Evolutionary conservation across 768 basidiomycete genomes (phyloP).

Genomic region (Tylopilus sp.): DNA sequence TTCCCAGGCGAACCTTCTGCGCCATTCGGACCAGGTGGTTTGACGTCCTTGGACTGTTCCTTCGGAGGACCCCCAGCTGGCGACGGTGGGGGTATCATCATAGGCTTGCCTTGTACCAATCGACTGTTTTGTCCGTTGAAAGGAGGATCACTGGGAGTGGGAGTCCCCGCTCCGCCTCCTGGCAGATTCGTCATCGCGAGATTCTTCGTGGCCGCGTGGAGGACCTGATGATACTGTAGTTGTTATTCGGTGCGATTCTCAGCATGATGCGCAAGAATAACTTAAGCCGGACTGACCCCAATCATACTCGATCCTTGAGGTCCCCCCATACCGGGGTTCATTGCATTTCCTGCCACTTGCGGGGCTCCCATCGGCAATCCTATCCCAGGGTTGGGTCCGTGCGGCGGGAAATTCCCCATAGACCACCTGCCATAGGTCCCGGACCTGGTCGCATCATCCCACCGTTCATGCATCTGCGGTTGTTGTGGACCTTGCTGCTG

Average conservation of each 20-base stretch:
- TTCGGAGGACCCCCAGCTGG: slow-evolving; percentile 37
- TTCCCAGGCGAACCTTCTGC: slow-evolving; percentile 45
- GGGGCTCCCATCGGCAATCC: slow-evolving; percentile 33
- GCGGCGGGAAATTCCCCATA: slow-evolving; percentile 33
- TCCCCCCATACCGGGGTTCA: slow-evolving; percentile 40
- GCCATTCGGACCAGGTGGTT: slow-evolving; percentile 28
- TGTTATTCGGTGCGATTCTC: slow-evolving; percentile 14
- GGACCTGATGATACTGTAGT: slow-evolving; percentile 37
- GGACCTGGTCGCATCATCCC: slow-evolving; percentile 37
- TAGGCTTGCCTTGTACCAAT: slow-evolving; percentile 33
- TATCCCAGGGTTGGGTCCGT: slow-evolving; percentile 34
- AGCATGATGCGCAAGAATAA: slow-evolving; percentile 1
- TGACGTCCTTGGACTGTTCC: slow-evolving; percentile 33
- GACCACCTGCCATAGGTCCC: slow-evolving; percentile 31
- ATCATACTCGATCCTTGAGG: slow-evolving; percentile 28
- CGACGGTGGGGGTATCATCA: slow-evolving; percentile 54
- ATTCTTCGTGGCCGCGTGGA: slow-evolving; percentile 35
- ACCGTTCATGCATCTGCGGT: slow-evolving; percentile 39
- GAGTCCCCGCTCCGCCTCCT: slow-evolving; percentile 41
- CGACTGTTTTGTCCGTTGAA: slow-evolving; percentile 34
- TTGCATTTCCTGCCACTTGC: slow-evolving; percentile 27
- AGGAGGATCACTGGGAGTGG: slow-evolving; percentile 41
- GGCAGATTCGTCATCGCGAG: slow-evolving; percentile 28
- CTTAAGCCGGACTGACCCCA: slow-evolving; percentile 17
- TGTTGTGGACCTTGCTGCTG: slow-evolving; percentile 27